Evolutionary conservation across 2,329 filamentous ascomycete genomes (phyloP).

Genomic region (Calonectria naviculata): DNA sequence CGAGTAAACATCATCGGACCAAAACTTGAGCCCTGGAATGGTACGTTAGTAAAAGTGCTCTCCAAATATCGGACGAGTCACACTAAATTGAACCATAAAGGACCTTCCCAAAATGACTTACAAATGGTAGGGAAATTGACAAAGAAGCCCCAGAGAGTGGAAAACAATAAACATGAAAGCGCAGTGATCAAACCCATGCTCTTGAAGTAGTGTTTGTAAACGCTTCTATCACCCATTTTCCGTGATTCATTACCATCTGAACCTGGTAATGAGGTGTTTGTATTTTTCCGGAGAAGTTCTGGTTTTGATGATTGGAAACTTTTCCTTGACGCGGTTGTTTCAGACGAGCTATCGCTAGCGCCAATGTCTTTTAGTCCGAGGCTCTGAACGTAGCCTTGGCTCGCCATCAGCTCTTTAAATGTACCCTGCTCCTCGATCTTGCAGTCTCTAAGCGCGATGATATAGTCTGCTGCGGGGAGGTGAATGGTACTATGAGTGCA

Average conservation of each 20-base stretch:
- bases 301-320: background rate
- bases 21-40: slow-evolving; percentile 31
- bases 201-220: slow-evolving; percentile 49
- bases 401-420: background rate
- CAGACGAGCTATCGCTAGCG: background rate
- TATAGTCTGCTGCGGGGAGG: slow-evolving; percentile 19
- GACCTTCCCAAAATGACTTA: too few relatives aligned
- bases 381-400: background rate
- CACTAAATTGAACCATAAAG: too few relatives aligned
- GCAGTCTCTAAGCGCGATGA: slow-evolving; percentile 17
- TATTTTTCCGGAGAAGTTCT: background rate
- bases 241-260: background rate
- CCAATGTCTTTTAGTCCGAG: background rate
- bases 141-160: slow-evolving; percentile 37
- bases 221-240: slow-evolving; percentile 39
- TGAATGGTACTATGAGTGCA: slow-evolving; percentile 21
- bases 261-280: slow-evolving; percentile 35
- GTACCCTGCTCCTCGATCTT: background rate
- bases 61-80: background rate
- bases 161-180: slow-evolving; percentile 28
- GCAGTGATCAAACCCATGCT: slow-evolving; percentile 34
- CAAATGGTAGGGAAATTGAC: slow-evolving; percentile 48
- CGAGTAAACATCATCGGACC: slow-evolving; percentile 17
- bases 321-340: background rate
- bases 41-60: background rate